Evolutionary conservation across 2,329 filamentous ascomycete species (phyloP).

Genomic region (Penicillium sp.): DNA sequence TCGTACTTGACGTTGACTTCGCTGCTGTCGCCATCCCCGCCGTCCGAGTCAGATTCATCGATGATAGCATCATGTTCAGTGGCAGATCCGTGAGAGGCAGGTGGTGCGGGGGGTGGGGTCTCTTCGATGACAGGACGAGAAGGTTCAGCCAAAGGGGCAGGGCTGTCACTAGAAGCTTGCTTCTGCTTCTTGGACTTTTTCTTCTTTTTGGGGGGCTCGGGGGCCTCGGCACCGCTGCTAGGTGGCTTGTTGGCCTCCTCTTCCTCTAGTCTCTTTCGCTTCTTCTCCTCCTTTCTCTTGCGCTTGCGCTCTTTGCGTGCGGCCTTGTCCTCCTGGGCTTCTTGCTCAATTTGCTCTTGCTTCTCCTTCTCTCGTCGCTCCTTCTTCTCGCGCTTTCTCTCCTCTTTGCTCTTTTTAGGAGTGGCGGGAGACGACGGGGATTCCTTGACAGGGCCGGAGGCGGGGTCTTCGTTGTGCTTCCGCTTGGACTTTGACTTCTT

Average conservation of each 20-base stretch:
- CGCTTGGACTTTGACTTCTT: constrained; percentile 5
- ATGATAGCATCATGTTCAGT: neutral
- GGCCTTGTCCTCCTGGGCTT: neutral
- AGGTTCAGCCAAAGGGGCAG: neutral
- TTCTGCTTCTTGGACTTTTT: constrained; percentile 10
- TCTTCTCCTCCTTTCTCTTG: constrained; percentile 6
- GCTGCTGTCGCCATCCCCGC: neutral
- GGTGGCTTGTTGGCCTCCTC: neutral
- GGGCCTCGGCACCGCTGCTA: neutral
- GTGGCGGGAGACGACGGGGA: neutral
- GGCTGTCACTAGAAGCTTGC: neutral
- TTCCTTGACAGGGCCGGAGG: neutral
- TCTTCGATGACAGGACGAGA: neutral
- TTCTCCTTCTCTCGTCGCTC: constrained; percentile 9
- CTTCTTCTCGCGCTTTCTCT: constrained; percentile 12
- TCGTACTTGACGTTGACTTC: neutral
- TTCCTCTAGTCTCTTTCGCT: neutral
- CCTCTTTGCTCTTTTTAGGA: neutral
- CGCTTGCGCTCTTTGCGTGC: constrained; percentile 4
- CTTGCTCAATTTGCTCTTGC: constrained; percentile 2
- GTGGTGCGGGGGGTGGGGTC: neutral
- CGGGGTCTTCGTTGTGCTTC: neutral
- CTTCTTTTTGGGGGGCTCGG: neutral
- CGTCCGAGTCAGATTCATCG: neutral
- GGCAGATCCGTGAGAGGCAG: neutral